Conservation (phyloP, 306 rosid species). For the Vigna radiata region DNA sequence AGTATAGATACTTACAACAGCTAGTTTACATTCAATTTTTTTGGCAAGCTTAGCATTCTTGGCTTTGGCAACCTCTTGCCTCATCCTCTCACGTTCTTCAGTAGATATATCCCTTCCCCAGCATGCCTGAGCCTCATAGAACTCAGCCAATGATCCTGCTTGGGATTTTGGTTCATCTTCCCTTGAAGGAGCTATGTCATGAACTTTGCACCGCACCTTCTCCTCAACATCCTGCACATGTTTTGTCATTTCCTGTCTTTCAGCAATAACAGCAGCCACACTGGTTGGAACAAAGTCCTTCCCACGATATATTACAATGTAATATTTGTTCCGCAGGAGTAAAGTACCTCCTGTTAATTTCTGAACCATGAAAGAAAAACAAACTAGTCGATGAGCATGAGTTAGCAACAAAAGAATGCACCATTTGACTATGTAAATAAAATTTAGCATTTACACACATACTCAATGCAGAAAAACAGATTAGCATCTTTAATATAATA, state of each 20-base stretch:
- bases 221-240: constrained; percentile 84
- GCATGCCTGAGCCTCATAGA: constrained; percentile 78
- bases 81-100: constrained; percentile 77
- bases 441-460: constrained; percentile 26
- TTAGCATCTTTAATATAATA: constrained; percentile 8
- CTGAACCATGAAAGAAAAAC: constrained; percentile 58
- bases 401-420: constrained; percentile 25
- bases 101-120: constrained; percentile 85
- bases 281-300: constrained; percentile 90
- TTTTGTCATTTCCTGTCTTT: constrained; percentile 78
- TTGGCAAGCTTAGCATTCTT: constrained; percentile 65
- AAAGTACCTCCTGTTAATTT: constrained; percentile 89
- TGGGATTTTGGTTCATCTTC: constrained; percentile 63
- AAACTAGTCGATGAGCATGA: constrained; percentile 11
- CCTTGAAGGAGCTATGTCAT: constrained; percentile 49
- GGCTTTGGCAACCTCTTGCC: constrained; percentile 74
- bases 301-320: constrained; percentile 90
- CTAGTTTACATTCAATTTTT: constrained; percentile 75
- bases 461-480: constrained; percentile 9
- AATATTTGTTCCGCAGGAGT: constrained; percentile 86
- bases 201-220: constrained; percentile 57
- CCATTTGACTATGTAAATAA: constrained; percentile 4
- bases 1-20: constrained; percentile 66
- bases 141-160: constrained; percentile 88
- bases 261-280: constrained; percentile 77